A percentile compares a stretch with the other conserved stretches of the same genome.
Conservation (phyloP, 202 grass and related monocot species). For the Setaria italica region DNA sequence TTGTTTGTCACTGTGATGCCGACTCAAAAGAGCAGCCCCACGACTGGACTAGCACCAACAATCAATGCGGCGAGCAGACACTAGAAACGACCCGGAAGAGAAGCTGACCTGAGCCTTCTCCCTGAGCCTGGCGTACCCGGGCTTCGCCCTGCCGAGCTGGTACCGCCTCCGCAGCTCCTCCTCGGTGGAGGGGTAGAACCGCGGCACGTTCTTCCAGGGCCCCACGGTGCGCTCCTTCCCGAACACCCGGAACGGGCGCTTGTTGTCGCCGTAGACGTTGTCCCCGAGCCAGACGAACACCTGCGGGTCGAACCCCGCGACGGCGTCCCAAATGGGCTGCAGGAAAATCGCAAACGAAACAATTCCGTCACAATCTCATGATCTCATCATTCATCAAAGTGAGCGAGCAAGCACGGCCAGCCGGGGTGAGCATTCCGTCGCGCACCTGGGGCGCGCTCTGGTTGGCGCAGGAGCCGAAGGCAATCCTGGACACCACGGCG, state of each 20-base stretch:
- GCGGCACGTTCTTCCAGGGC: conserved; percentile 77
- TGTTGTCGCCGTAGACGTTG: conserved; percentile 96
- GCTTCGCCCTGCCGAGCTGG: conserved; percentile 67
- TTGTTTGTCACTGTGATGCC: neutral
- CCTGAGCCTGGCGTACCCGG: conserved; percentile 73
- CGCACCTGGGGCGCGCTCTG: conserved; percentile 83
- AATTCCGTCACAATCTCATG: neutral
- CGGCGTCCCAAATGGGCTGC: conserved; percentile 86
- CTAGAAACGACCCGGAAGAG: neutral
- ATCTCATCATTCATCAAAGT: neutral
- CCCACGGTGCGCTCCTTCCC: conserved; percentile 79
- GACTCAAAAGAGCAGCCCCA: neutral
- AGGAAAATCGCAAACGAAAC: neutral
- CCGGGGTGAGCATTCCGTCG: neutral
- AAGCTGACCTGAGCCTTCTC: conserved; percentile 64
- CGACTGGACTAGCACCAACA: neutral
- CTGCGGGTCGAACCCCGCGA: conserved; percentile 72
- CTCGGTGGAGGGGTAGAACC: conserved; percentile 81
- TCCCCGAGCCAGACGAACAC: conserved; percentile 95
- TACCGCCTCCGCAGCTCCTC: conserved; percentile 78
- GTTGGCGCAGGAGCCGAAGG: conserved; percentile 90
- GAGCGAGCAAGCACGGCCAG: neutral
- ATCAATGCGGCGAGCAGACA: neutral
- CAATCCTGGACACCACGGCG: conserved; percentile 67
- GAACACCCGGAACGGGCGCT: conserved; percentile 59